phyloP scores from a whole-genome alignment of 371 early-diverging fungal genomes.

The Mucor velutinosus region DNA sequence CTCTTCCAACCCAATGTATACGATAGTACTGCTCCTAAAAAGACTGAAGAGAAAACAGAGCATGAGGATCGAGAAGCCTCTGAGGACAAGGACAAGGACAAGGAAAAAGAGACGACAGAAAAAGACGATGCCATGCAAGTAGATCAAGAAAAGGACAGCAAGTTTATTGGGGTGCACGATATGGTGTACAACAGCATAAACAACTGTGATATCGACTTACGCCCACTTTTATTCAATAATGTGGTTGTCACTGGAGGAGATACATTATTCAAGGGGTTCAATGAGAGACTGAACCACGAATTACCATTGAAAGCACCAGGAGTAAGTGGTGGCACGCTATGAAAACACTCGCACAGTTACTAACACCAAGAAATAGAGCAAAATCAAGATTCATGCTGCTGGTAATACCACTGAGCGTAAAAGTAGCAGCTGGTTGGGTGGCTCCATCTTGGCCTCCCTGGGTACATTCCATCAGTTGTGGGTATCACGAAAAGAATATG shows the following conservation, averaged over 20 bases:
- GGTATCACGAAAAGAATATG: conserved; percentile 94
- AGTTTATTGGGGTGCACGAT: conserved; percentile 60
- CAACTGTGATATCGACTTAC: conserved; percentile 86
- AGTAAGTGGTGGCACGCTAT: conserved; percentile 48
- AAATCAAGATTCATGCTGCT: conserved; percentile 81
- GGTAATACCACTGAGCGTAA: conserved; percentile 81
- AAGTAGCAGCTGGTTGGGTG: conserved; percentile 95
- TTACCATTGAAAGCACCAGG: conserved; percentile 73
- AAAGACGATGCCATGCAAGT: background rate
- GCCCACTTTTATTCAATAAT: conserved; percentile 77
- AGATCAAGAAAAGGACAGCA: background rate
- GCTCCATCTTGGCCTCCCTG: conserved; percentile 92
- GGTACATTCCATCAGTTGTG: conserved; percentile 97
- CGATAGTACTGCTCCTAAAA: background rate
- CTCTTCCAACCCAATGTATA: conserved; percentile 59
- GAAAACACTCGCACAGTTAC: background rate
- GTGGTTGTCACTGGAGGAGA: conserved; percentile 92
- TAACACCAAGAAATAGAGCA: conserved; percentile 52
- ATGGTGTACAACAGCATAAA: conserved; percentile 72
- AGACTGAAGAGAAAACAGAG: background rate
- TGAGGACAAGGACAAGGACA: background rate
- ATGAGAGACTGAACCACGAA: conserved; percentile 81
- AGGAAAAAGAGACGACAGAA: conserved; percentile 27
- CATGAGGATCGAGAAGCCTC: background rate
- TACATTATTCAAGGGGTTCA: conserved; percentile 84